Base-by-base conservation (phyloP, 345 rosid genomes). In the Lagerstroemia speciosa region DNA sequence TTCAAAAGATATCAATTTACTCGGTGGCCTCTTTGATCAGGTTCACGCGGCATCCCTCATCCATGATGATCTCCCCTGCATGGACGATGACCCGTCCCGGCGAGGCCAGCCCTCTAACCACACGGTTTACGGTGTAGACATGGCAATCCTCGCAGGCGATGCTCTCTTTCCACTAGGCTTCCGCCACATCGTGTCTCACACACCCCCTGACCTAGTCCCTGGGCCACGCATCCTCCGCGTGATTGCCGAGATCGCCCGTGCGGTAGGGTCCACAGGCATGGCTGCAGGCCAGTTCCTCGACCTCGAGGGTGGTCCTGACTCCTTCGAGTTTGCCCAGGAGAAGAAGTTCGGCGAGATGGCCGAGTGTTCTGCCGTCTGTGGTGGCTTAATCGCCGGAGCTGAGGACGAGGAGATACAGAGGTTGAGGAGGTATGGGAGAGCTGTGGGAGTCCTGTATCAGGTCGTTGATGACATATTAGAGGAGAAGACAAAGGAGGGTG, bases 231-330 rank as follows among this genome's bases (percentile, higher is more conserved):
- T 93, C 41, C 90, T 93, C 70, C 86, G 83, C 32, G 87, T 93
- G 80, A 84, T 89, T 64, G 75, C 95, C 0, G 97, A 93, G 86
- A 93, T 93, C 6, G 97, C 98, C 40, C 94, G 91, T 71, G 75
- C 91, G 11, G 97, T 93, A 41, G 98, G 98, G 1, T 93, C 97
- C 33, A 82, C 89, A 3, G 98, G 96, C 69, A 93, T 93, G 97
- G 95, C 96, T 66, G 97, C 99, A 0, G 97, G 99, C 17, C 97
- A 94, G 85, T 94, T 84, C 77, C 83, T 88, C 31, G 96, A 94
- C 76, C 91, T 91, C 16, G 89, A 91, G 72, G 97, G 97, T 20
- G 85, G 82, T 11, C 84, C 89, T 14, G 81, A 83, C 31, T 80
- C 83, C 0, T 66, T 82, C 61, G 88, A 84, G 37, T 89, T 85